Evolutionary conservation across 2,329 filamentous ascomycete species (phyloP), one percentile per base, ranked within the genome.

Genomic region (Bipolaris oryzae): DNA sequence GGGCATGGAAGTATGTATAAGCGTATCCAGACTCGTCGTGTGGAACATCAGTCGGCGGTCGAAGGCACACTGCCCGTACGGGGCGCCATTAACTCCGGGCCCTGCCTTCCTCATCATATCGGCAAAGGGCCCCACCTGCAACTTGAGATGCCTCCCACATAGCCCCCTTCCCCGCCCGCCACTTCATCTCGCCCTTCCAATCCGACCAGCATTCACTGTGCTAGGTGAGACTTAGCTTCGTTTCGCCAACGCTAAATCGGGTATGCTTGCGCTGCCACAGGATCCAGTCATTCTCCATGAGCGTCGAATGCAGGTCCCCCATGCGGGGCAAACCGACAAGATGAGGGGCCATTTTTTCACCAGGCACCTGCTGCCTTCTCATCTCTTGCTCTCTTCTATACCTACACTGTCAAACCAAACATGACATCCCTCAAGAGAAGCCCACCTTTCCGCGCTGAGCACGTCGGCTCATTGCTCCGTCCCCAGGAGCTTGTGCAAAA

Each of bases 371-470:
- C 50, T 62, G 33, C 42, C 13, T 15, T 37, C 18, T 52, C 34
- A 35, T 55, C 38, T 31, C 45, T 38, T 41, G 38, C 55, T 55
- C 43, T 39, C 38, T 50, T 34, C 25, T 33, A 45, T 11, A 49
- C 37, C 43, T n/a, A 48, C 44, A 53, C 21, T 55, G 45, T 42
- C 47, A 25, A 50, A 76, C 77, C 60, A 74, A 77, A 64, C 33
- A 66, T 66, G 72, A 64, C 70, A 38, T 57, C 69, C 37, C 65
- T 66, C 37, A 74, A 74, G 60, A 69, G 71, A 69, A 72, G 61
- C 61, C 84, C 85, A 39, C 88, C 86, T 47, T 91, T 89, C 76
- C 84, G 89, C 70, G 87, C 88, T 57, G 89, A 91, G 76, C 89
- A 91, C 63, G 82, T 90, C 59, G 89, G 89, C 47, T 90, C 88